Evolutionary conservation across 768 basidiomycete genomes (phyloP).

Genomic region (Xerocomellus intermedius): DNA sequence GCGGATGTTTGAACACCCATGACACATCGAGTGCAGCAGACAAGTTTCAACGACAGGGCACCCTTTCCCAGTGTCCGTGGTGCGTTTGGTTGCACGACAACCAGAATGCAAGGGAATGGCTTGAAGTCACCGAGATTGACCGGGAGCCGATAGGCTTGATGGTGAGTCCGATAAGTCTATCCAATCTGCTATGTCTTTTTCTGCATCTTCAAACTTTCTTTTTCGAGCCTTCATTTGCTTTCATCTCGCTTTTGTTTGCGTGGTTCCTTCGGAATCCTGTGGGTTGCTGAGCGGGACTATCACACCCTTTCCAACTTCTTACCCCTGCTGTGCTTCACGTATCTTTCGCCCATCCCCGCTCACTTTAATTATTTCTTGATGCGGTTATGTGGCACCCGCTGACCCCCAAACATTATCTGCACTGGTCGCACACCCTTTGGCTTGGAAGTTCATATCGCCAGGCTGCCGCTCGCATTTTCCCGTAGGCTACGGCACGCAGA

Average conservation of each 20-base stretch:
- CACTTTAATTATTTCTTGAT: slow-evolving; percentile 14
- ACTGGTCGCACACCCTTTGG: slow-evolving; percentile 5
- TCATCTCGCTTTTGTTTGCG: slow-evolving; percentile 11
- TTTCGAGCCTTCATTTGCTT: slow-evolving; percentile 4
- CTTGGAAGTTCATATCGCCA: slow-evolving; percentile 16
- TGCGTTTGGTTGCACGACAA: slow-evolving; percentile 28
- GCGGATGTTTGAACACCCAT: slow-evolving; percentile 11
- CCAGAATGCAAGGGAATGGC: slow-evolving; percentile 33
- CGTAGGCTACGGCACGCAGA: slow-evolving; percentile 26
- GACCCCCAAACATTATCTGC: slow-evolving; percentile 4
- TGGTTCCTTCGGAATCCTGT: slow-evolving; percentile 9
- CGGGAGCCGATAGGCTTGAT: slow-evolving; percentile 23
- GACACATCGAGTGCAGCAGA: slow-evolving; percentile 4
- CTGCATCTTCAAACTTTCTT: neutral
- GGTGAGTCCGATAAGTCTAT: slow-evolving; percentile 24
- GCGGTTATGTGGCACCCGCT: slow-evolving; percentile 8
- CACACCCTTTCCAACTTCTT: slow-evolving; percentile 8
- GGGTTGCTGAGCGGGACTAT: slow-evolving; percentile 6
- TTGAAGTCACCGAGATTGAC: slow-evolving; percentile 33
- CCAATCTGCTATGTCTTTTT: neutral
- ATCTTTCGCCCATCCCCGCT: slow-evolving; percentile 5
- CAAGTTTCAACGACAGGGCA: neutral
- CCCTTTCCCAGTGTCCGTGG: slow-evolving; percentile 11
- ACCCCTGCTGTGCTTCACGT: neutral
- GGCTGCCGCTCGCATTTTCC: slow-evolving; percentile 22